Base-by-base conservation (phyloP, 805 yeast genomes). In the Ogataea thermomethanolica region DNA sequence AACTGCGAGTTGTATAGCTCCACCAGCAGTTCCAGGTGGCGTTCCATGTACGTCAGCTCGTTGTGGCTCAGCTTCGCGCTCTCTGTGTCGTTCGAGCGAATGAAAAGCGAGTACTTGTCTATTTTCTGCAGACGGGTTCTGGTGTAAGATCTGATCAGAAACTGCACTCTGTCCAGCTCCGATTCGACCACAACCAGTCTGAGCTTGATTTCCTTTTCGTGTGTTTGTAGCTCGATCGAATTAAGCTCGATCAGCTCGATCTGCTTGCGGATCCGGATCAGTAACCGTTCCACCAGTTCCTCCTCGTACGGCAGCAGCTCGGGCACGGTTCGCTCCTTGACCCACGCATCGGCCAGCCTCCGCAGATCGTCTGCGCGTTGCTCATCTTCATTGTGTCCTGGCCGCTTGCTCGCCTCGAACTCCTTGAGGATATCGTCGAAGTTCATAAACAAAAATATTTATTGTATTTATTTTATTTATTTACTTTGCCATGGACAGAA, bases 151-250 rank as follows among this genome's bases (percentile, higher is more conserved):
- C 97, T 66, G n/a, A 90, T 69, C 25, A 91, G 62, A 58, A 82
- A 93, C 53, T 82, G 87, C 23, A 88, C 76, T 41, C 99, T 67
- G 53, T 93, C 98, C 17, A 93, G 72, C 51, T 93, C 98, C 10
- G 95, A 83, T 56, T 93, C 99, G 51, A 91, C 81, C 17, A 95
- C 76, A 67, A 93, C 77, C 33, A 90, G 67, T 43, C 85, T 82
- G 43, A 91, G 63, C 55, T 90, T 90, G 61, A 81, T 79, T 46
- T 82, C 86, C 37, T 65, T 70, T 42, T 79, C 80, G 30, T 71
- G 69, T 35, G 76, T 77, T 37, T 84, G 85, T 27, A 84, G 66
- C 40, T 84, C 90, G 55, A 87, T 80, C 7, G 95, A 82, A 50
- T 87, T 85, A 36, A 78, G 70, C 52, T 84, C 91, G 27, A 91